Evolutionary conservation across 2,329 filamentous ascomycete species (phyloP).

Genomic region (Xylaria hypoxylon): DNA sequence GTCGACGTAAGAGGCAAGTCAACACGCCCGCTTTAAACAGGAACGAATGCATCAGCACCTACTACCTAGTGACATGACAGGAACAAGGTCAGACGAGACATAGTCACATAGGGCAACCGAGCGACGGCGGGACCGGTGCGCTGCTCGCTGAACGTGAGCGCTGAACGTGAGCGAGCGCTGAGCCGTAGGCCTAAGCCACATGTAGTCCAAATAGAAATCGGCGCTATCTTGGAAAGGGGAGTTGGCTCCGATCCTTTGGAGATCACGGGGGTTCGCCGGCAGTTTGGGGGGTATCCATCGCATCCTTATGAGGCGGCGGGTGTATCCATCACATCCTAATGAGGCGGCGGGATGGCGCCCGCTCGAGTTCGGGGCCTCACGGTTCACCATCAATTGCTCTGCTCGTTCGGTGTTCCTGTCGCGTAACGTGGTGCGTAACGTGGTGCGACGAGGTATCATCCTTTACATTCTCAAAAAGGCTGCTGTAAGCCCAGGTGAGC

Average conservation of each 20-base stretch:
- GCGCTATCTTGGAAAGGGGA: slow-evolving; percentile 29
- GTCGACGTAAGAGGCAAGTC: slow-evolving; percentile 35
- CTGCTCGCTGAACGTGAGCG: background rate
- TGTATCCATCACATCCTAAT: background rate
- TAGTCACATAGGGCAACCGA: slow-evolving; percentile 17
- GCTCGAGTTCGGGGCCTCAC: background rate
- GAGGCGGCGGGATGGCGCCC: background rate
- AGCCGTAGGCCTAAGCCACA: background rate
- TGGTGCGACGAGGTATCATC: slow-evolving; percentile 19
- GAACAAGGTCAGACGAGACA: slow-evolving; percentile 24
- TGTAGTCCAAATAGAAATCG: slow-evolving; percentile 7
- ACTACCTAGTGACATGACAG: slow-evolving; percentile 24
- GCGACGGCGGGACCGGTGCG: slow-evolving; percentile 2
- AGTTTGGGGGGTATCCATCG: background rate
- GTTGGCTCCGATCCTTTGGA: slow-evolving; percentile 9
- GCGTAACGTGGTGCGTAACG: slow-evolving; percentile 18
- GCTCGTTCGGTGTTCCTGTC: slow-evolving; percentile 7
- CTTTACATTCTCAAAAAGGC: slow-evolving; percentile 29
- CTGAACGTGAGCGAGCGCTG: slow-evolving; percentile 16
- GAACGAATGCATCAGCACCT: slow-evolving; percentile 18
- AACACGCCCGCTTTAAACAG: slow-evolving; percentile 16
- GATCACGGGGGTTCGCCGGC: slow-evolving; percentile 4
- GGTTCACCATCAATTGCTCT: background rate
- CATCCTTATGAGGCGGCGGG: background rate
- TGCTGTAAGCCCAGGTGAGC: slow-evolving; percentile 25